phyloP scores from a whole-genome alignment of 345 rosid genomes.

The Eucalyptus tenuipes region DNA sequence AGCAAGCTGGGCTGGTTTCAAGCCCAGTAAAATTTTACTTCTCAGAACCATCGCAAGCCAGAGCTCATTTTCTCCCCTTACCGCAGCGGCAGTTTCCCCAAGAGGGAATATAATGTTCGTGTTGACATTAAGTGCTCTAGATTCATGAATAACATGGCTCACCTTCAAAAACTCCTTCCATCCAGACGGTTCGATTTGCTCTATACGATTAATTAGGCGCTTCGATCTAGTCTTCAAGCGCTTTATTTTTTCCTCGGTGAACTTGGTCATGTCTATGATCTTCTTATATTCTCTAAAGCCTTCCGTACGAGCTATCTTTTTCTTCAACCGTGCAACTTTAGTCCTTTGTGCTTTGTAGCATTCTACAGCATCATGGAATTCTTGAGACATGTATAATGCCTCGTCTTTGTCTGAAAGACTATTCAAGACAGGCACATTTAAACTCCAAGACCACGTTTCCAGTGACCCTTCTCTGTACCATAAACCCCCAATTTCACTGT shows the following conservation, averaged over 20 bases:
- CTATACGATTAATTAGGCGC: constrained; percentile 52
- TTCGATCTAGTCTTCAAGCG: constrained; percentile 61
- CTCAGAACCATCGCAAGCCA: constrained; percentile 92
- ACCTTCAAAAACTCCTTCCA: constrained; percentile 91
- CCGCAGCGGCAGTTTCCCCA: constrained; percentile 94
- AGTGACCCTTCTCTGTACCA: constrained; percentile 83
- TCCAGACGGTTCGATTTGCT: constrained; percentile 90
- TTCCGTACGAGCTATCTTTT: constrained; percentile 64
- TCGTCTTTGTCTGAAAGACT: constrained; percentile 75
- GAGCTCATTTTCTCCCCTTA: constrained; percentile 92
- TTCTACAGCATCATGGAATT: constrained; percentile 45
- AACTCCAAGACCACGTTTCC: constrained; percentile 98
- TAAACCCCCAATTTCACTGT: constrained; percentile 67
- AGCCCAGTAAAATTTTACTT: constrained; percentile 44
- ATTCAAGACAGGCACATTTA: constrained; percentile 83
- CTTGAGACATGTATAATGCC: constrained; percentile 41
- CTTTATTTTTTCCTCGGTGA: constrained; percentile 66
- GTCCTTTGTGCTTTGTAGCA: constrained; percentile 59
- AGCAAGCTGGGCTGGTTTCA: constrained; percentile 82
- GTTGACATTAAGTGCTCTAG: constrained; percentile 68
- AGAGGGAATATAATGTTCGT: constrained; percentile 72
- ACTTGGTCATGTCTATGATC: constrained; percentile 47
- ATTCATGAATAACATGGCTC: constrained; percentile 81
- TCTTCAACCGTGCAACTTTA: constrained; percentile 76
- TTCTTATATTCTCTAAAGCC: constrained; percentile 79